Base-by-base conservation (phyloP, 2,329 filamentous ascomycete species). In the Coleophoma eucalyptorum region DNA sequence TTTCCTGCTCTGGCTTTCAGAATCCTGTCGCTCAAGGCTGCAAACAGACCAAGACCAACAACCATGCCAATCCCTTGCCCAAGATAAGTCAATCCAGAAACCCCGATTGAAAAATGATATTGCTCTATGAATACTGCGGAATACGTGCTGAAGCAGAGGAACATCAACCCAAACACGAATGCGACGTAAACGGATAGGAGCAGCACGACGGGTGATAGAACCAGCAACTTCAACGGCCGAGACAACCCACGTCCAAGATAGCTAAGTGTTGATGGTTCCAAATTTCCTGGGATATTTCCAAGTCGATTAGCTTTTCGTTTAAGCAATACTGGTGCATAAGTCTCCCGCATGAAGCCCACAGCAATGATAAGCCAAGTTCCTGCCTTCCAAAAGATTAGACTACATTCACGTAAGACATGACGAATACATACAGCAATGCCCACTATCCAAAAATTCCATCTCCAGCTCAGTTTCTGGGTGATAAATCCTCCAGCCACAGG, bases 141-240 rank as follows among this genome's bases (percentile, higher is more conserved):
- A 60, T 73, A 79, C 0, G 77, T 76, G 2, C 72, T 69, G 2
- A 80, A 65, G 45, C 79, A 75, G 0, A 74, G 75, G 56, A 79
- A 80, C 0, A 80, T 62, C 0, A 77, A 66, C 19, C 76, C 73
- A 53, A 80, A 81, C 0, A 78, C 58, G 1, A 79, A 66, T 0
- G 72, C 71, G 3, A 78, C 64, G 52, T 80, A 80, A 0, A 79
- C 21, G 0, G 72, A 70, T 52, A 79, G 66, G 3, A 72, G 60
- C 2, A 72, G 43, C 0, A 69, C 63, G 18, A 69, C 63, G 1
- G 67, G 66, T 35, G 66, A 65, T 18, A 57, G 47, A 46, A 57
- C 52, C 21, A 67, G 58, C 54, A 70, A 59, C 59, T 75, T 77
- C 41, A 72, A 54, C 2, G 78, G 77, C 3, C 77, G 72, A 12